phyloP scores from a whole-genome alignment of 2,329 filamentous ascomycete species.

The Trichoderma simmonsii region DNA sequence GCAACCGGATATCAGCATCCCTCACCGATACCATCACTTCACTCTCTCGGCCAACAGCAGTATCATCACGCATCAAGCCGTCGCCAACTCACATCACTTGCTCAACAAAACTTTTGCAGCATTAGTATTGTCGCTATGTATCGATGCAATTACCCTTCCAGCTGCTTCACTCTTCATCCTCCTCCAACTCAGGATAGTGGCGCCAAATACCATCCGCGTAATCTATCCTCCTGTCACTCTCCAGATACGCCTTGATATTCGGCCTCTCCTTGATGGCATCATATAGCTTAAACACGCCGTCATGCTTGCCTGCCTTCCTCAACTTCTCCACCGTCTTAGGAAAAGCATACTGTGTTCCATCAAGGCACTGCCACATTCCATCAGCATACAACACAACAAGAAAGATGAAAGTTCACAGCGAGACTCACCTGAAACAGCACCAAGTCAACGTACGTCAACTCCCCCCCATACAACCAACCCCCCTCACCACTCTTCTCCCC shows the following conservation, averaged over 20 bases:
- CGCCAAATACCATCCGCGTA: constrained; percentile 68
- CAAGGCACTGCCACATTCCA: constrained; percentile 40
- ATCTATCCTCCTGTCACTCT: constrained; percentile 58
- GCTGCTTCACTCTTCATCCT: constrained; percentile 22
- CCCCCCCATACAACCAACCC: constrained; percentile 63
- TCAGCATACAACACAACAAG: not conserved
- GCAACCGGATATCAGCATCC: not conserved
- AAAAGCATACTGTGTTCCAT: constrained; percentile 64
- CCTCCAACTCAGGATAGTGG: constrained; percentile 70
- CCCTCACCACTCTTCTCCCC: constrained; percentile 53
- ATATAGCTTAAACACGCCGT: constrained; percentile 61
- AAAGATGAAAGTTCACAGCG: not conserved
- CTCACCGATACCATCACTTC: not conserved
- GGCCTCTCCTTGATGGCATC: constrained; percentile 59
- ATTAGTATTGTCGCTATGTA: not conserved
- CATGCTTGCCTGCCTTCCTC: constrained; percentile 55
- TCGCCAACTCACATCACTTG: not conserved
- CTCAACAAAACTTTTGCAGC: not conserved
- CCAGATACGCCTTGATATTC: constrained; percentile 66
- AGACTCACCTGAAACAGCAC: constrained; percentile 65
- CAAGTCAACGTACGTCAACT: constrained; percentile 68
- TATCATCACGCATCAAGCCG: not conserved
- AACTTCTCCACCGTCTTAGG: constrained; percentile 61
- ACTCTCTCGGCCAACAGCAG: not conserved
- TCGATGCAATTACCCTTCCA: not conserved